Evolutionary conservation across 106 monocot species (phyloP).

Genomic region (Xerophyta viscosa): DNA sequence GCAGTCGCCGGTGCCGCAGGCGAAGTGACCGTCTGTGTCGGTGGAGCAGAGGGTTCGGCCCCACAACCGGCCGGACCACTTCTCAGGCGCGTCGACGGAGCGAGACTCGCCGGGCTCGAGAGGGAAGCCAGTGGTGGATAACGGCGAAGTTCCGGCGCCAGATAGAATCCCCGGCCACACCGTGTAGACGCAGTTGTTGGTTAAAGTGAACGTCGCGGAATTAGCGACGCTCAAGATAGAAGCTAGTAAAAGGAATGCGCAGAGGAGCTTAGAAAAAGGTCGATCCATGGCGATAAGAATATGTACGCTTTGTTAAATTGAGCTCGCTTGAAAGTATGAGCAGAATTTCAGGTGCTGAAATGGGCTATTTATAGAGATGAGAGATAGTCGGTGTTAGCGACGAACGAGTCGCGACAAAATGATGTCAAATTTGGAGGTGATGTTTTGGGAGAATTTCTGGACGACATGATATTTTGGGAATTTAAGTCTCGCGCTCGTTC

Average conservation of each 20-base stretch:
- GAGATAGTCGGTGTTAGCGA: no score
- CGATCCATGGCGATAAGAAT: no score
- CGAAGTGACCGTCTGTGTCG: constrained; percentile 14
- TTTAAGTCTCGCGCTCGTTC: no score
- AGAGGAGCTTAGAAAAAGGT: no score
- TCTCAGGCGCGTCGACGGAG: constrained; percentile 16
- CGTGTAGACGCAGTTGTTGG: constrained; percentile 20
- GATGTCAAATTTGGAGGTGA: no score
- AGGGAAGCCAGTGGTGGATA: constrained; percentile 15
- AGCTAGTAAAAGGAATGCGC: background rate
- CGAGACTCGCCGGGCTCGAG: constrained; percentile 21
- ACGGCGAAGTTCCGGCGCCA: constrained; percentile 15
- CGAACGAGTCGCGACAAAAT: no score
- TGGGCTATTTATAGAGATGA: no score
- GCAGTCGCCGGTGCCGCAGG: constrained; percentile 45
- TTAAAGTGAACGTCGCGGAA: constrained; percentile 16
- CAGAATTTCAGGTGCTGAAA: no score
- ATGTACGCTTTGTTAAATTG: no score
- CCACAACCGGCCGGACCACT: constrained; percentile 62
- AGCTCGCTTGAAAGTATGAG: no score
- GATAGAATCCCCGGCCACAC: constrained; percentile 31
- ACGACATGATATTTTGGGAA: no score
- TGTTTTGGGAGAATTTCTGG: no score
- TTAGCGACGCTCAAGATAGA: background rate
- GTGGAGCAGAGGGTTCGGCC: constrained; percentile 30